Base-by-base conservation (phyloP, 768 basidiomycete species). In the Favolaschia claudopus region DNA sequence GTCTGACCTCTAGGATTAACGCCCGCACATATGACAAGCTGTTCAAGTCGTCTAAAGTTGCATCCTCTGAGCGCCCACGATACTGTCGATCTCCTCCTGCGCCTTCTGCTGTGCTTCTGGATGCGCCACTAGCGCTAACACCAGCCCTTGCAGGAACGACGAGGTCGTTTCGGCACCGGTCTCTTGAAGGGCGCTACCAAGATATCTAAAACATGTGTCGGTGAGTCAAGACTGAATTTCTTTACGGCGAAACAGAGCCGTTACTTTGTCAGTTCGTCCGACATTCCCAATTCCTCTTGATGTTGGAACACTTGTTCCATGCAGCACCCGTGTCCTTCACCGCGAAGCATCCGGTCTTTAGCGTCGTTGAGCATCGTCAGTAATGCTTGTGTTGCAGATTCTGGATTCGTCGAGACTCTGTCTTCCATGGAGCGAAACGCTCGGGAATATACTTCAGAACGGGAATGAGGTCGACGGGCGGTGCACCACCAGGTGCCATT, bases 81-180 rank as follows among this genome's bases (percentile, higher is more conserved):
- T 22, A 9, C 38, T 5, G 17, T 39, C 38, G 10, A 39, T 39
- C 17, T 39, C 38, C 17, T 39, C 38, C 8, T 39, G 38, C 19
- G 38, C 38, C 17, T n/a, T 67, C 19, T 45, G 32, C 49, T 74
- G 73, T 5, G 45, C 61, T 7, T 73, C 65, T 2, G 74, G 74
- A 54, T 67, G 67, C 14, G 63, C 73, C 58, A 25, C 72, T 43
- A 46, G 38, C 19, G 38, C 38, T 9, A 39, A 39, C 24, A 39
- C 24, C 4, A 75, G 52, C 25, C 57, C 57, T n/a, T 58, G 60
- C 10, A 69, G 31, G 38, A 54, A 57, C 4, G 52, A 22, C n/a
- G 71, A 66, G 15, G 71, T 72, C 17, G 72, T 74, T 34, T 72
- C 70, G 10, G 71, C 52, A 10, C 72, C 72, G 8, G 66, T 72